These are phyloP conservation scores for Tausonia pullulans DNA, from an alignment of 1,284 basidiomycete species.

Conservation along the genomic window DNA sequence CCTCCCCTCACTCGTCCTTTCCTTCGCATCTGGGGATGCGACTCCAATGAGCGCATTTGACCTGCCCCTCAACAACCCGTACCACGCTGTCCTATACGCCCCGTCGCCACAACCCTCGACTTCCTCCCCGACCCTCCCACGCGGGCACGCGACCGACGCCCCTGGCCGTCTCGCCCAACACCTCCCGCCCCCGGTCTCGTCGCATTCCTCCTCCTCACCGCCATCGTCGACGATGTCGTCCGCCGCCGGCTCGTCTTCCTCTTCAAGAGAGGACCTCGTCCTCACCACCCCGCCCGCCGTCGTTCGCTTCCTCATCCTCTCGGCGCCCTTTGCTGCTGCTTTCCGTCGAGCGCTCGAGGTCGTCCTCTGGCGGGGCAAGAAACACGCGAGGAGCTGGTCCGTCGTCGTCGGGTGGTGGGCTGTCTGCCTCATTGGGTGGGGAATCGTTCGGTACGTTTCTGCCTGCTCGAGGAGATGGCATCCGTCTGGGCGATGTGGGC, in stretches of 20 bases:
- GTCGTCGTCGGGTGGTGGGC: constrained; percentile 62
- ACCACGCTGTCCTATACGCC: constrained; percentile 3
- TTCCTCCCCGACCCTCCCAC: background rate
- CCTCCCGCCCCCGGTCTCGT: background rate
- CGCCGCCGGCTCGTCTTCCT: constrained; percentile 14
- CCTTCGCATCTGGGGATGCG: background rate
- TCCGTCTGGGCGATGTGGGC: background rate
- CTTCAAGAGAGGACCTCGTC: constrained; percentile 25
- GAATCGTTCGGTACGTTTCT: constrained; percentile 45
- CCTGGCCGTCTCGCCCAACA: background rate
- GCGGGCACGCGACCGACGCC: background rate
- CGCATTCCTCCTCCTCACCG: background rate
- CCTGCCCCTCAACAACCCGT: constrained; percentile 8
- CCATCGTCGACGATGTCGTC: background rate
- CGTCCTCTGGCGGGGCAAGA: constrained; percentile 48
- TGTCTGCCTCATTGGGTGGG: constrained; percentile 51
- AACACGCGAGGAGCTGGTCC: constrained; percentile 57
- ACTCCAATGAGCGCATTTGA: constrained; percentile 11
- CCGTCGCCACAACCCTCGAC: background rate
- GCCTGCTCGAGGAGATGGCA: background rate
- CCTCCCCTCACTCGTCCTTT: background rate
- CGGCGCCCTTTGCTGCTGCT: constrained; percentile 44
- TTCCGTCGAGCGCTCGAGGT: constrained; percentile 46
- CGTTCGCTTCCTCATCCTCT: constrained; percentile 33
- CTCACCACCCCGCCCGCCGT: constrained; percentile 32